Percentiles rank a stretch among this genome's conserved stretches.
Evolutionary conservation across 257 asterid species (phyloP).

Genomic region (Rhazya stricta): DNA sequence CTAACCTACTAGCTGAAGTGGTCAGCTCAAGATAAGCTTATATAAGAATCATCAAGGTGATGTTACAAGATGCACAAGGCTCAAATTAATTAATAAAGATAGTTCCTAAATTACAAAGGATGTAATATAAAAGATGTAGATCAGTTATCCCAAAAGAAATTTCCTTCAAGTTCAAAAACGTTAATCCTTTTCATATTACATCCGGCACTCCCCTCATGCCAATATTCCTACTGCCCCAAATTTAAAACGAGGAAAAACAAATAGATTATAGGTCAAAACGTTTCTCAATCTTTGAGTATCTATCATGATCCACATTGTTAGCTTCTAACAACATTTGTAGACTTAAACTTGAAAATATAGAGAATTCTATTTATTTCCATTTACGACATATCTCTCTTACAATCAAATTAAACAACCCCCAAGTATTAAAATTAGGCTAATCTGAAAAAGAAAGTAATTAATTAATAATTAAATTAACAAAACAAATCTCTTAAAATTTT

Average conservation of each 20-base stretch:
- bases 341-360: too few species aligned
- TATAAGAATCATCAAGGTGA: not conserved
- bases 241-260: not conserved
- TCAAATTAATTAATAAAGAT: not conserved
- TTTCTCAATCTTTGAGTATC: too few species aligned
- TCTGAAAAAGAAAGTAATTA: not conserved
- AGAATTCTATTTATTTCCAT: too few species aligned
- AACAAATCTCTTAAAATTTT: not conserved
- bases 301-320: too few species aligned
- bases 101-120: too few species aligned
- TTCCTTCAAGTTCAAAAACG: too few species aligned
- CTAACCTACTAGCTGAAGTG: not conserved
- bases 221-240: too few species aligned
- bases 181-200: not conserved
- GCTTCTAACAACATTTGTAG: too few species aligned
- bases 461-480: not conserved
- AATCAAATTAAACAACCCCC: not conserved
- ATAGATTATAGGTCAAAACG: not conserved
- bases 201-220: not conserved
- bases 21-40: not conserved
- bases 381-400: not conserved
- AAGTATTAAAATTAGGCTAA: not conserved
- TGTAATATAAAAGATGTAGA: not conserved
- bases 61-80: too few species aligned
- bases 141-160: too few species aligned